Percentiles rank a stretch among this genome's conserved stretches.
phyloP scores from a whole-genome alignment of 73 alveolate genomes.

The Symbiodinium natans region DNA sequence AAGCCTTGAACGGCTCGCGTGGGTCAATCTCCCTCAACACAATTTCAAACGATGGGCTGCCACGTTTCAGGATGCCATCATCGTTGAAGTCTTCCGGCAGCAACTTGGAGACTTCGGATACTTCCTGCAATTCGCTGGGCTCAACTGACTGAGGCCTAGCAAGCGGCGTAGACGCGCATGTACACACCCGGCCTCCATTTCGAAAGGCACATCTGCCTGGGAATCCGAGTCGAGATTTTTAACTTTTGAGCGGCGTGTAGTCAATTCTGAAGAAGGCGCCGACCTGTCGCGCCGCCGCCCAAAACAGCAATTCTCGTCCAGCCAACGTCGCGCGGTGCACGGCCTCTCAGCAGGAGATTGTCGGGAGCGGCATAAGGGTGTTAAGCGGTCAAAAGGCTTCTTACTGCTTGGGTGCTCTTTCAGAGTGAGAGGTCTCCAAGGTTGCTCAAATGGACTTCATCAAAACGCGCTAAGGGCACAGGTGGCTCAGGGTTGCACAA shows the following conservation, averaged over 20 bases:
- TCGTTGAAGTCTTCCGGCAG: not conserved
- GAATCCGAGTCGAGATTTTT: too few relatives aligned
- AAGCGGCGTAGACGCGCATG: too few relatives aligned
- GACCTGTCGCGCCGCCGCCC: not conserved
- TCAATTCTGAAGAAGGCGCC: too few relatives aligned
- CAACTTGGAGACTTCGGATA: not conserved
- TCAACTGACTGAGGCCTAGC: too few relatives aligned
- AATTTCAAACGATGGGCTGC: not conserved
- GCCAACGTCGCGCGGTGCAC: not conserved
- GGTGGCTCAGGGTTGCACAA: too few relatives aligned
- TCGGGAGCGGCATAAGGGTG: not conserved
- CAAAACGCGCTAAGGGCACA: too few relatives aligned
- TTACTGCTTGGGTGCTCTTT: too few relatives aligned
- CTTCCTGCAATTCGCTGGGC: not conserved
- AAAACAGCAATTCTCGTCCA: not conserved
- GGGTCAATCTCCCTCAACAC: not conserved
- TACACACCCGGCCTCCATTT: not conserved
- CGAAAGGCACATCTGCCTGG: not conserved
- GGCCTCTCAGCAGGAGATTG: not conserved
- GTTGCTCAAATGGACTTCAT: too few relatives aligned
- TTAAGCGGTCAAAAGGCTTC: too few relatives aligned
- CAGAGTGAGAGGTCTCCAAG: too few relatives aligned
- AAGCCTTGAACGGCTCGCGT: too few relatives aligned
- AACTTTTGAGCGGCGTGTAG: too few relatives aligned
- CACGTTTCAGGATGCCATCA: not conserved